Conservation (phyloP, 2,329 filamentous ascomycete species). For the Ceratocystis albifundus region DNA sequence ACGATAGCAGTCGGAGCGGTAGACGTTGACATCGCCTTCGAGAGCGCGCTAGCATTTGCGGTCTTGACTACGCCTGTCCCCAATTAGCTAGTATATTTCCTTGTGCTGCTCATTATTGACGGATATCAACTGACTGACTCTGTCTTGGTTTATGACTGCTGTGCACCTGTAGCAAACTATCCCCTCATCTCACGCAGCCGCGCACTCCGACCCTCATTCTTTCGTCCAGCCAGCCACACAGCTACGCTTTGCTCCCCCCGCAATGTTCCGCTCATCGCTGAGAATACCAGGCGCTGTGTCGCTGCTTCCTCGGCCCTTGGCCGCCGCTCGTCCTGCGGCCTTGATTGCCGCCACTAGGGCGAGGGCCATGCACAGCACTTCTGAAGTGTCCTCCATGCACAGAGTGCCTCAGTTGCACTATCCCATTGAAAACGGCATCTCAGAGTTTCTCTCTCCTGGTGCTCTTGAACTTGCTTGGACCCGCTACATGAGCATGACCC, state of each 20-base stretch:
- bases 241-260: neutral
- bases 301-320: conserved; percentile 23
- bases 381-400: conserved; percentile 32
- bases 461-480: conserved; percentile 70
- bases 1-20: conserved; percentile 14
- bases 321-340: conserved; percentile 30
- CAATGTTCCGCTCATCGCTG: conserved; percentile 45
- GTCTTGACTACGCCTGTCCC: neutral
- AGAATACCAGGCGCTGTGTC: conserved; percentile 38
- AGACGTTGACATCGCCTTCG: conserved; percentile 6
- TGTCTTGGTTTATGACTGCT: neutral
- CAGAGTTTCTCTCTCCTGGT: conserved; percentile 56
- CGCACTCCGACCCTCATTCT: neutral
- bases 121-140: neutral
- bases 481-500: conserved; percentile 63
- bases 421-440: conserved; percentile 43
- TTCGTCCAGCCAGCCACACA: neutral
- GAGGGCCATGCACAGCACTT: conserved; percentile 38
- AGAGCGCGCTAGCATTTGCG: neutral
- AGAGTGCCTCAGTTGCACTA: conserved; percentile 38
- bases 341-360: conserved; percentile 33
- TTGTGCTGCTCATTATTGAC: neutral
- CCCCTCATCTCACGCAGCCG: neutral
- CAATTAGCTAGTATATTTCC: neutral
- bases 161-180: neutral